Evolutionary conservation across 1,284 basidiomycete species (phyloP).

Genomic region (Coniferiporia weirii): DNA sequence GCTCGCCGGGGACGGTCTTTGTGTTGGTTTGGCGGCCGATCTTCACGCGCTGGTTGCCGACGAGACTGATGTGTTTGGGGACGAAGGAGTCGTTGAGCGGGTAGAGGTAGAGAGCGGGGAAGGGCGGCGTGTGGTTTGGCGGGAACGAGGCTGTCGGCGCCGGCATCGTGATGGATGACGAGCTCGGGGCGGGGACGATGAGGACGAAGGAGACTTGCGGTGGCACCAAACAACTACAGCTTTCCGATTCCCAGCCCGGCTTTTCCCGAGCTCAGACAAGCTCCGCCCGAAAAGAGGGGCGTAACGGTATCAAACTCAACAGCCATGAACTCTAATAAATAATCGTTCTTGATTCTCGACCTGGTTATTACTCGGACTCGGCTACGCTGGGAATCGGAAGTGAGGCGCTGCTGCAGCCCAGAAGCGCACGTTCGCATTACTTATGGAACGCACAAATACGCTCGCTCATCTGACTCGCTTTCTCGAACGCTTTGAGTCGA

Average conservation of each 20-base stretch:
- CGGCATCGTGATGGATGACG: constrained; percentile 20
- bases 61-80: constrained; percentile 91
- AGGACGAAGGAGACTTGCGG: constrained; percentile 6
- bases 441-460: too few relatives aligned
- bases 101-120: constrained; percentile 84
- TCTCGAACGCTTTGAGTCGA: too few relatives aligned
- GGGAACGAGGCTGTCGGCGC: constrained; percentile 28
- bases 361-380: too few relatives aligned
- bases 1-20: constrained; percentile 91
- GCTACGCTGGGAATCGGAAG: too few relatives aligned
- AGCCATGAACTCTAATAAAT: neutral
- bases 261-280: neutral
- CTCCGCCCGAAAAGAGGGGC: neutral
- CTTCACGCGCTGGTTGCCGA: constrained; percentile 73
- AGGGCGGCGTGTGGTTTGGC: constrained; percentile 29
- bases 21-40: constrained; percentile 98
- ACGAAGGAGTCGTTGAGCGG: constrained; percentile 95
- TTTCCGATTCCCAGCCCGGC: neutral
- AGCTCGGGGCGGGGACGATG: constrained; percentile 8
- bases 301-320: too few relatives aligned
- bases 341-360: too few relatives aligned
- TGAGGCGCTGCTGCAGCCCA: too few relatives aligned
- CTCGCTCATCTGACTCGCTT: too few relatives aligned
- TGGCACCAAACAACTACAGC: neutral
- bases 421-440: too few relatives aligned